Base-by-base conservation (phyloP, 2,329 filamentous ascomycete species). In the Fusarium longipes region DNA sequence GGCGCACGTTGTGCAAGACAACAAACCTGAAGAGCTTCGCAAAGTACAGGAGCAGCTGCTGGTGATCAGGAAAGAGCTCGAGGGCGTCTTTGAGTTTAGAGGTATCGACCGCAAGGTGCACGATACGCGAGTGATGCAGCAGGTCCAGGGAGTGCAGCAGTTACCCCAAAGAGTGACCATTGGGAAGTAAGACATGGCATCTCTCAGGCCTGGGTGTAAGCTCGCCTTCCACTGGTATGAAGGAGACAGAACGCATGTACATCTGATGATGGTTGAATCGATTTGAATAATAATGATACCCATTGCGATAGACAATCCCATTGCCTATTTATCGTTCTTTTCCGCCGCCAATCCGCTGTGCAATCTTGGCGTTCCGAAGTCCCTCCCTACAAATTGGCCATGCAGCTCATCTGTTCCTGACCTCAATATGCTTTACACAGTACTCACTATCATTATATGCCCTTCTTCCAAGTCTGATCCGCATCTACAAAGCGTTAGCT, bases 21-120 rank as follows among this genome's bases (percentile, higher is more conserved):
- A 82, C 66, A 83, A 85, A 50, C 86, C 86, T 0, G 85, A 87
- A 35, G 85, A 86, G 71, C 81, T 89, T 29, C 80, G 83, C 42
- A 83, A 86, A 67, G 86, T 81, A 0, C 82, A 84, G 38, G 84
- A 85, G n/a, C 80, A 82, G 63, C 76, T 90, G 7, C 65, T 82
- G 18, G 78, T 75, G 2, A 76, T 84, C 2, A 79, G 81, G 32
- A 77, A 75, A 14, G 82, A 86, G 50, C 77, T 88, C 8, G 79
- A 82, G 4, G 83, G 84, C 1, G 81, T 83, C 1, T 85, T 88
- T 62, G 81, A 84, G 33, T 86, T 88, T 67, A 79, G 80, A 57
- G 71, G 77, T 5, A 80, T 84, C 49, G 85, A 87, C 64, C 82
- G 86, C 48, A 82, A 82, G 58, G 81, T 82, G 6, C 81, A 84